Conservation (phyloP, 805 yeast species). For the Lipomyces chichibuensis region DNA sequence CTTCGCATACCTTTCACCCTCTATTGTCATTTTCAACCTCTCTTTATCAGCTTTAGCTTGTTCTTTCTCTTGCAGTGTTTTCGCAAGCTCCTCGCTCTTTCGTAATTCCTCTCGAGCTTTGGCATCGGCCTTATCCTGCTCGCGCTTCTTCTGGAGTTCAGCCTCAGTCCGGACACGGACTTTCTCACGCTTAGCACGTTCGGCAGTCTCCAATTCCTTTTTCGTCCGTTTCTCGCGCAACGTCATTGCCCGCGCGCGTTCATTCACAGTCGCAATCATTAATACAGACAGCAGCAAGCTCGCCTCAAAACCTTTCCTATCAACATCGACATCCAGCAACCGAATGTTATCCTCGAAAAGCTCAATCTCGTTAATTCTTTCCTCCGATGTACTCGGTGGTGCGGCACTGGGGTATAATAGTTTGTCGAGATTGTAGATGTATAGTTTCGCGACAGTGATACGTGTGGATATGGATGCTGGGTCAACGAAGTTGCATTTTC, state of each 20-base stretch:
- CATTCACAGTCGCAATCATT: not conserved
- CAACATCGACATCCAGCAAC: not conserved
- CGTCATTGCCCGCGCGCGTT: not conserved
- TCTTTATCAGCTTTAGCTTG: not conserved
- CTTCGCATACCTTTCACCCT: not conserved
- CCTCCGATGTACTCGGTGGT: not conserved
- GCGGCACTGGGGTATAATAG: not conserved
- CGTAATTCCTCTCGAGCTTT: not conserved
- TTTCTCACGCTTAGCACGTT: not conserved
- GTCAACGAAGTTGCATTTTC: not conserved
- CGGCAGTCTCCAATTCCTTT: not conserved
- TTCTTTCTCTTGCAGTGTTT: not conserved
- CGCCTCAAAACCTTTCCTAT: constrained; percentile 1
- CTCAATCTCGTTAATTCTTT: not conserved
- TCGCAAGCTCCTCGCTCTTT: not conserved
- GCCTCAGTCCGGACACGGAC: not conserved
- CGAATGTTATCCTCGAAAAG: constrained; percentile 4
- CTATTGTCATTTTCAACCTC: not conserved
- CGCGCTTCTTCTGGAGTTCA: not conserved
- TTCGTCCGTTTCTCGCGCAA: not conserved
- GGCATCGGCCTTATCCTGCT: not conserved
- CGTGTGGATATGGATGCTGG: not conserved
- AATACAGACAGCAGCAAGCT: not conserved
- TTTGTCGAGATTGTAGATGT: not conserved
- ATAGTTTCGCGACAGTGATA: not conserved